phyloP scores from a whole-genome alignment of 495 filamentous ascomycete species.

The Parathielavia appendiculata region DNA sequence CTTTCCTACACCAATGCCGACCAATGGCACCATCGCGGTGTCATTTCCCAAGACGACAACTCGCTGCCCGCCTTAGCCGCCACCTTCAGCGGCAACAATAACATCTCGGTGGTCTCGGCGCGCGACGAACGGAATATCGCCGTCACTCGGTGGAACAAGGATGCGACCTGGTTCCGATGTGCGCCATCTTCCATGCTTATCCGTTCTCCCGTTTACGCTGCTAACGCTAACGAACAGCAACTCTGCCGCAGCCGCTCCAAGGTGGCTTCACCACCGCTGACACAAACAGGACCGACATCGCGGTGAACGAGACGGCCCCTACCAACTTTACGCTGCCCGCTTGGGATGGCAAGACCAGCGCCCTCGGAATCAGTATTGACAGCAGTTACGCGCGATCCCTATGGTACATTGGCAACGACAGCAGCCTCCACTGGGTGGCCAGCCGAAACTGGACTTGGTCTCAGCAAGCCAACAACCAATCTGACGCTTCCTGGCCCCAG shows the following conservation, averaged over 20 bases:
- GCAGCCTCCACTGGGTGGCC: conserved; percentile 24
- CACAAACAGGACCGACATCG: conserved; percentile 20
- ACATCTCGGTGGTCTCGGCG: conserved; percentile 31
- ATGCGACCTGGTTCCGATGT: conserved; percentile 29
- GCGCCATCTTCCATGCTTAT: not conserved
- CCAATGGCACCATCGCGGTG: conserved; percentile 25
- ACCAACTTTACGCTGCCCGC: conserved; percentile 32
- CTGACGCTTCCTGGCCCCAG: conserved; percentile 27
- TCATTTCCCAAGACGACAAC: conserved; percentile 28
- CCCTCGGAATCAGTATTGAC: conserved; percentile 32
- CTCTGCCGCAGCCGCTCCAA: conserved; percentile 28
- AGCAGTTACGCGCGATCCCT: conserved; percentile 23
- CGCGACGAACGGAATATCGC: conserved; percentile 30
- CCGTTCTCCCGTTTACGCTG: not conserved
- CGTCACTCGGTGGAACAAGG: conserved; percentile 22
- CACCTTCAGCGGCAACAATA: conserved; percentile 24
- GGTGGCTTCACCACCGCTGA: conserved; percentile 20
- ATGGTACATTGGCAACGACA: conserved; percentile 39
- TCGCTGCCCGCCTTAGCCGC: conserved; percentile 24
- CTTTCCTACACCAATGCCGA: conserved; percentile 24
- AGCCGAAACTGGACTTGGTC: conserved; percentile 30
- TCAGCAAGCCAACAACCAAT: conserved; percentile 23
- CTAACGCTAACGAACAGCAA: conserved; percentile 23
- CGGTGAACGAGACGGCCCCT: conserved; percentile 24
- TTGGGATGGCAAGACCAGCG: conserved; percentile 27